Evolutionary conservation across 768 basidiomycete species (phyloP).

Genomic region (Lactifluus hygrophoroides): DNA sequence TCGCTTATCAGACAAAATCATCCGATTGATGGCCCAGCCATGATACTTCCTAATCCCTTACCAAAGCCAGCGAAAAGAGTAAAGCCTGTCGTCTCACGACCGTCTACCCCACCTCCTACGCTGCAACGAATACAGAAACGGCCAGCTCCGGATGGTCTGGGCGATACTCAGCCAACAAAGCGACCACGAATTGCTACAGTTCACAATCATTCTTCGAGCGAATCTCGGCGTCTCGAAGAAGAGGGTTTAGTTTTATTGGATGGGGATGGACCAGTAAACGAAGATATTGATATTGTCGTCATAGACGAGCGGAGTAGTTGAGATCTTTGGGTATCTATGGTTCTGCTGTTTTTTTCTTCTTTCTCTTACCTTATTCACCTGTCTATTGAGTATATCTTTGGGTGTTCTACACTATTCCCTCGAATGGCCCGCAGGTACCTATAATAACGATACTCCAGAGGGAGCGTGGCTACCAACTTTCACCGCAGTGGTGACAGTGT

Average conservation of each 20-base stretch:
- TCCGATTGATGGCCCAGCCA: slow-evolving; percentile 39
- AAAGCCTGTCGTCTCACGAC: slow-evolving; percentile 28
- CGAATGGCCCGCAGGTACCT: not conserved
- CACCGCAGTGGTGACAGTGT: too few species aligned
- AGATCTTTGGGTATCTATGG: not conserved
- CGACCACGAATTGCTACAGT: slow-evolving; percentile 32
- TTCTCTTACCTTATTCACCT: slow-evolving; percentile 11
- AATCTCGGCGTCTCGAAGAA: slow-evolving; percentile 57
- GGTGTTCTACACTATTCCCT: not conserved
- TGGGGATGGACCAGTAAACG: slow-evolving; percentile 42
- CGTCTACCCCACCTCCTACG: slow-evolving; percentile 33
- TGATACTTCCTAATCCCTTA: slow-evolving; percentile 57
- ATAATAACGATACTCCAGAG: not conserved
- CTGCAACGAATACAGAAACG: slow-evolving; percentile 48
- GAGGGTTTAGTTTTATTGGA: slow-evolving; percentile 70
- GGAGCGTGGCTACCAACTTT: too few species aligned
- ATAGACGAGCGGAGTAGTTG: slow-evolving; percentile 35
- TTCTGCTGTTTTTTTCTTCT: not conserved
- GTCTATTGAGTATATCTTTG: slow-evolving; percentile 9
- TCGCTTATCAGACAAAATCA: slow-evolving; percentile 43
- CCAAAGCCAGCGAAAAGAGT: slow-evolving; percentile 44
- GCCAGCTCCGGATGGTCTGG: slow-evolving; percentile 45
- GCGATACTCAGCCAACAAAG: slow-evolving; percentile 52
- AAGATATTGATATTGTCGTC: slow-evolving; percentile 44
- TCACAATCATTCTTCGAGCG: slow-evolving; percentile 43